A percentile compares a stretch with the other conserved stretches of the same genome.
Conservation (phyloP, 192 early-diverging fungal genomes). For the Coemansia sp. region DNA sequence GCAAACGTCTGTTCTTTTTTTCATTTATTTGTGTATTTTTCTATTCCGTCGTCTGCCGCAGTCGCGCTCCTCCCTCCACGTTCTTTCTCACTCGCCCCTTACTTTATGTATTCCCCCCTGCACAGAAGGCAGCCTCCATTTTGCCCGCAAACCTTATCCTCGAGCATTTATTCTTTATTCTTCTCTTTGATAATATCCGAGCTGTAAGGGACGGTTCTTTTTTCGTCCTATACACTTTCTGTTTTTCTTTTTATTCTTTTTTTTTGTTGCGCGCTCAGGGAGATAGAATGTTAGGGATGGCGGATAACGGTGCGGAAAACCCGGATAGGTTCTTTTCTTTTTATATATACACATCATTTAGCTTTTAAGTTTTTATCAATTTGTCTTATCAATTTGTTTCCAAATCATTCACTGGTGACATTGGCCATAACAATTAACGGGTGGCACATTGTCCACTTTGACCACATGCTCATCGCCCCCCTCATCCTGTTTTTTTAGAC, state of each 20-base stretch:
- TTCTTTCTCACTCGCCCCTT: not conserved
- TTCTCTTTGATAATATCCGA: constrained; percentile 1
- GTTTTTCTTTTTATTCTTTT: constrained; percentile 8
- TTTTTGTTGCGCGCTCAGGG: constrained; percentile 1
- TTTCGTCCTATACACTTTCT: constrained; percentile 1
- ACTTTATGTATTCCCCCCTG: constrained; percentile 1
- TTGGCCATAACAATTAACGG: constrained; percentile 1
- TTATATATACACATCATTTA: not conserved
- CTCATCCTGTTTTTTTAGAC: not conserved
- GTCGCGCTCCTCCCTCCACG: not conserved
- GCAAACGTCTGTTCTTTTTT: not conserved
- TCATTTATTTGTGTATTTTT: not conserved
- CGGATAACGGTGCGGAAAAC: not conserved
- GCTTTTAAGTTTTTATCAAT: not conserved
- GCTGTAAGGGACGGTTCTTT: not conserved
- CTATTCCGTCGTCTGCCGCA: not conserved
- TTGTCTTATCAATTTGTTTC: not conserved
- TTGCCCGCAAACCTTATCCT: not conserved
- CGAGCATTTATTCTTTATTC: not conserved
- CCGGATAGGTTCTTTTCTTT: not conserved
- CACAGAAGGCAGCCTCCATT: constrained; percentile 5
- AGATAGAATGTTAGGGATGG: not conserved
- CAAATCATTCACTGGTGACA: not conserved
- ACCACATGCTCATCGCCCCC: not conserved
- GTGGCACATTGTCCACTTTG: not conserved